These are phyloP conservation scores for Volutella citrinella DNA, from an alignment of 2,329 filamentous ascomycete genomes.

Conservation along the genomic window DNA sequence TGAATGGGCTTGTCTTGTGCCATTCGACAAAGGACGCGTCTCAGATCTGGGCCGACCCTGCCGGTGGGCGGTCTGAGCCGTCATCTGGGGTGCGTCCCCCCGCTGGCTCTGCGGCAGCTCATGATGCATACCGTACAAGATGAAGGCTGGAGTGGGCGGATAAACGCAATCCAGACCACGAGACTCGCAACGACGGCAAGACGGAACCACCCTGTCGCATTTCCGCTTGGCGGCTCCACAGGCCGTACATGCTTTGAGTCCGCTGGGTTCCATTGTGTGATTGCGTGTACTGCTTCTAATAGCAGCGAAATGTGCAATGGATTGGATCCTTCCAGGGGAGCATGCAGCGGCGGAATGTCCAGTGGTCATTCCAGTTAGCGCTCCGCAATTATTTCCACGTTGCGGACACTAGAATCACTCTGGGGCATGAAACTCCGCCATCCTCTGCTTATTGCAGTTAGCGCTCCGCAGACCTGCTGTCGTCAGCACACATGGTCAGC, in stretches of 20 bases:
- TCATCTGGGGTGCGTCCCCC: too few relatives aligned
- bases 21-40: too few relatives aligned
- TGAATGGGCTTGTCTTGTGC: too few relatives aligned
- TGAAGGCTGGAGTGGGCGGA: neutral
- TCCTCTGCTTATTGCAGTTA: too few relatives aligned
- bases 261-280: neutral
- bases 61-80: too few relatives aligned
- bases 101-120: neutral
- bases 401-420: neutral
- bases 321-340: neutral
- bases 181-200: slow-evolving; percentile 3
- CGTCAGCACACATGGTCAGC: too few relatives aligned
- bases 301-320: neutral
- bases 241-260: slow-evolving; percentile 1
- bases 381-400: neutral
- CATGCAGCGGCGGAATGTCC: too few relatives aligned
- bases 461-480: too few relatives aligned
- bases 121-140: neutral
- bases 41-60: too few relatives aligned
- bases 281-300: neutral
- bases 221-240: neutral
- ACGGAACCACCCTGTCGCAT: neutral
- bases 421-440: neutral
- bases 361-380: slow-evolving; percentile 1
- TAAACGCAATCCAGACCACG: slow-evolving; percentile 1